These are phyloP conservation scores for Boletus sp. DNA, from an alignment of 1,284 basidiomycete genomes.

Conservation along the genomic window DNA sequence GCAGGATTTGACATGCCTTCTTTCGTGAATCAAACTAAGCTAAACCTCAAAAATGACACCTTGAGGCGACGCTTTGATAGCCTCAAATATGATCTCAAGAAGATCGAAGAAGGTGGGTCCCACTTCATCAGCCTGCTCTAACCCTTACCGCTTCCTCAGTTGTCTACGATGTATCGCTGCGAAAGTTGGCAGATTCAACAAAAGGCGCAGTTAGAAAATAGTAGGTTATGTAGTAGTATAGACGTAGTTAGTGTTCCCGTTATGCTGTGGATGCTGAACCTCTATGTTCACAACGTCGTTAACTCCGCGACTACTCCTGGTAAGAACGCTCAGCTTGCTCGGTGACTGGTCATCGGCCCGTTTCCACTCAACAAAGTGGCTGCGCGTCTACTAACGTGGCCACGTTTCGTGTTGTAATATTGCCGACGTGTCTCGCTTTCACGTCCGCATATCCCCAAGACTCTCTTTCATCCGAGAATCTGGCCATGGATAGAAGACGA, in stretches of 20 bases:
- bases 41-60: conserved; percentile 86
- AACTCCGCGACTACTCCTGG: too few species aligned
- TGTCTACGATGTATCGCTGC: conserved; percentile 79
- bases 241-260: background rate
- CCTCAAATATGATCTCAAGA: conserved; percentile 85
- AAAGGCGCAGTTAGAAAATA: conserved; percentile 2
- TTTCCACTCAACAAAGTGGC: conserved; percentile 13
- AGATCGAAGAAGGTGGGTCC: conserved; percentile 77
- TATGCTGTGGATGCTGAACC: background rate
- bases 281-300: too few species aligned
- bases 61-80: conserved; percentile 78
- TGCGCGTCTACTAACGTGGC: background rate
- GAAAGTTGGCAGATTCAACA: conserved; percentile 48
- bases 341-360: too few species aligned
- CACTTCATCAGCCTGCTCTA: conserved; percentile 1
- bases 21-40: conserved; percentile 42
- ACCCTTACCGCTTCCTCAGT: conserved; percentile 42
- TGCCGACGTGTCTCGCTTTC: conserved; percentile 2
- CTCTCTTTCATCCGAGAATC: background rate
- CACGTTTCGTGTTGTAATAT: conserved; percentile 10
- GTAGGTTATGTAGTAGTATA: background rate
- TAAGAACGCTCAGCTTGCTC: conserved; percentile 12
- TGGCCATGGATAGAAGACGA: conserved; percentile 32
- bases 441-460: conserved; percentile 3
- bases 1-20: conserved; percentile 15